Evolutionary conservation across 495 filamentous ascomycete genomes (phyloP).

Genomic region (Aspergillus affinis): DNA sequence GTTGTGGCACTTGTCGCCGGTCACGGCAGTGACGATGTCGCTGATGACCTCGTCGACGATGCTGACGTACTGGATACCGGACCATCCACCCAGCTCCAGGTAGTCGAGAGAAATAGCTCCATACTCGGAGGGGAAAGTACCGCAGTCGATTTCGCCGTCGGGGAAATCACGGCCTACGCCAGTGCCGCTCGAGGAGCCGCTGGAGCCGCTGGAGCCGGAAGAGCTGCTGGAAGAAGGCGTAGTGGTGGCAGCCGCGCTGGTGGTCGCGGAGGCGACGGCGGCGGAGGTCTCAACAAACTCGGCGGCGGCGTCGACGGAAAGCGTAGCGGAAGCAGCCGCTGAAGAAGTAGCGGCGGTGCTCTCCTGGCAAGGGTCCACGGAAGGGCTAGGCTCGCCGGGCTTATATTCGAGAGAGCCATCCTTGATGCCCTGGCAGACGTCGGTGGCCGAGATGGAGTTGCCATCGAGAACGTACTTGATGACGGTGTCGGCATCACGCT

Average conservation of each 20-base stretch:
- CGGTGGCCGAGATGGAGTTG: slow-evolving; percentile 46
- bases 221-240: slow-evolving; percentile 20
- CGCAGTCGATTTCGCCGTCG: slow-evolving; percentile 69
- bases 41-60: slow-evolving; percentile 44
- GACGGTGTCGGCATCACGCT: slow-evolving; percentile 48
- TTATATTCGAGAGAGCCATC: slow-evolving; percentile 49
- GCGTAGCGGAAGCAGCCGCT: slow-evolving; percentile 20
- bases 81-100: slow-evolving; percentile 71
- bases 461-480: slow-evolving; percentile 62
- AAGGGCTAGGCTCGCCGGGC: slow-evolving; percentile 25
- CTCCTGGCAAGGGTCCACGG: slow-evolving; percentile 33
- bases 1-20: slow-evolving; percentile 52
- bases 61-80: slow-evolving; percentile 68
- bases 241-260: slow-evolving; percentile 18
- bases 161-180: slow-evolving; percentile 73
- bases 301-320: slow-evolving; percentile 25
- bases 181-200: slow-evolving; percentile 31
- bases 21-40: slow-evolving; percentile 62
- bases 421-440: slow-evolving; percentile 63
- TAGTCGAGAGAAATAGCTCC: slow-evolving; percentile 73
- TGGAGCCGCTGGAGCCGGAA: slow-evolving; percentile 17
- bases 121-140: slow-evolving; percentile 75
- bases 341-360: slow-evolving; percentile 20
- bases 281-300: slow-evolving; percentile 34
- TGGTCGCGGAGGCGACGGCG: slow-evolving; percentile 22